These are phyloP conservation scores for Ogataea neopini DNA, from an alignment of 805 yeast genomes.

Conservation along the genomic window DNA sequence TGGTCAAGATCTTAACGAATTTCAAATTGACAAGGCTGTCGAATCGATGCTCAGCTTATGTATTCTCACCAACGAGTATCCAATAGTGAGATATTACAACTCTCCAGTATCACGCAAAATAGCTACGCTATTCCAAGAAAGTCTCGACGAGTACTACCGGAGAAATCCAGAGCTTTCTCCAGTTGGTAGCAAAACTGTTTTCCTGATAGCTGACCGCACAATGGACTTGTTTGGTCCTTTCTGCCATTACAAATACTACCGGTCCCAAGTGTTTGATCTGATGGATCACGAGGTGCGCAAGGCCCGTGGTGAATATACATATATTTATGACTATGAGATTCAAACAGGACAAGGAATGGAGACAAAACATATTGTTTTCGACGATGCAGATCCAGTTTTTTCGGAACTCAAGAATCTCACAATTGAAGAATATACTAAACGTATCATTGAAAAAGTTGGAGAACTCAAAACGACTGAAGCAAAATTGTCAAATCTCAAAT, in stretches of 20 bases:
- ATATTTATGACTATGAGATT: constrained; percentile 29
- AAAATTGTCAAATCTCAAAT: constrained; percentile 26
- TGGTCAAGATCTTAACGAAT: constrained; percentile 61
- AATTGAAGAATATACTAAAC: constrained; percentile 29
- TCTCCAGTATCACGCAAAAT: constrained; percentile 53
- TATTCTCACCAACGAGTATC: constrained; percentile 83
- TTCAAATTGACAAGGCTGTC: constrained; percentile 60
- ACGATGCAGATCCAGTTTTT: constrained; percentile 29
- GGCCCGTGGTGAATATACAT: constrained; percentile 29
- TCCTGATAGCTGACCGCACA: constrained; percentile 80
- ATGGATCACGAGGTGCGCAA: constrained; percentile 29
- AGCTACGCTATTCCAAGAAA: constrained; percentile 69
- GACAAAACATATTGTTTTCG: constrained; percentile 27
- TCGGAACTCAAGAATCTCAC: constrained; percentile 28
- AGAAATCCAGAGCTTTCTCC: constrained; percentile 66
- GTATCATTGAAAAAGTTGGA: constrained; percentile 24
- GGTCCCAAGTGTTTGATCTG: constrained; percentile 87
- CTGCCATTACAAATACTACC: constrained; percentile 86
- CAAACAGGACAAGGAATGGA: constrained; percentile 31
- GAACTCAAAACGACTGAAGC: constrained; percentile 29
- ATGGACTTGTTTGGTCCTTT: constrained; percentile 82
- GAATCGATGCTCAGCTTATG: constrained; percentile 69
- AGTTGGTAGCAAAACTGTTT: constrained; percentile 48
- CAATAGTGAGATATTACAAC: constrained; percentile 74
- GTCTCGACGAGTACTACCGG: constrained; percentile 75